phyloP scores from a whole-genome alignment of 73 alveolate species.

The Paramecium octaurelia region DNA sequence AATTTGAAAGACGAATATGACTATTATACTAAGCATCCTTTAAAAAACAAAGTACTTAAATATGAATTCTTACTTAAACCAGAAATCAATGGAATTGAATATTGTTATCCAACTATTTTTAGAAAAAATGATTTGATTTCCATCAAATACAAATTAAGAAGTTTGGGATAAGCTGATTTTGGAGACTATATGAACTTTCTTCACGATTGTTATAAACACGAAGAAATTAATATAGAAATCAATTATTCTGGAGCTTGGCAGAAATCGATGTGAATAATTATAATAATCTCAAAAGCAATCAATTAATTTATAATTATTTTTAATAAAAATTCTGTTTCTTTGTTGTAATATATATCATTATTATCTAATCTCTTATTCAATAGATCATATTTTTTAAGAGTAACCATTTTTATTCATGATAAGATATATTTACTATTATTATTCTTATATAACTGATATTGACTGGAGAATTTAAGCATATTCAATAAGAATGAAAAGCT shows the following conservation, averaged over 20 bases:
- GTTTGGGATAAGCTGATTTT: constrained; percentile 70
- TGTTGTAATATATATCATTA: too few relatives aligned
- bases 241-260: constrained; percentile 85
- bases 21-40: constrained; percentile 20
- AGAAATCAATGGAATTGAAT: constrained; percentile 73
- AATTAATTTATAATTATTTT: too few relatives aligned
- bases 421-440: too few relatives aligned
- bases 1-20: neutral
- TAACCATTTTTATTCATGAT: too few relatives aligned
- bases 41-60: constrained; percentile 67
- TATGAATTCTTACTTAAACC: constrained; percentile 71
- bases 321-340: too few relatives aligned
- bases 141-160: constrained; percentile 63
- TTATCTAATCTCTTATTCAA: too few relatives aligned
- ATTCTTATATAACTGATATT: too few relatives aligned
- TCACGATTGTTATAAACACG: constrained; percentile 80
- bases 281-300: neutral
- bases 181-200: constrained; percentile 81
- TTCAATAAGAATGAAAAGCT: too few relatives aligned
- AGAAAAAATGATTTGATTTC: constrained; percentile 78
- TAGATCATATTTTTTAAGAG: too few relatives aligned
- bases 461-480: too few relatives aligned
- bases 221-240: constrained; percentile 67
- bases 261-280: constrained; percentile 6
- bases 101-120: constrained; percentile 70